Percentiles rank a stretch among this genome's conserved stretches.
Conservation (phyloP, 805 yeast genomes). For the Metschnikowia corniflorae region DNA sequence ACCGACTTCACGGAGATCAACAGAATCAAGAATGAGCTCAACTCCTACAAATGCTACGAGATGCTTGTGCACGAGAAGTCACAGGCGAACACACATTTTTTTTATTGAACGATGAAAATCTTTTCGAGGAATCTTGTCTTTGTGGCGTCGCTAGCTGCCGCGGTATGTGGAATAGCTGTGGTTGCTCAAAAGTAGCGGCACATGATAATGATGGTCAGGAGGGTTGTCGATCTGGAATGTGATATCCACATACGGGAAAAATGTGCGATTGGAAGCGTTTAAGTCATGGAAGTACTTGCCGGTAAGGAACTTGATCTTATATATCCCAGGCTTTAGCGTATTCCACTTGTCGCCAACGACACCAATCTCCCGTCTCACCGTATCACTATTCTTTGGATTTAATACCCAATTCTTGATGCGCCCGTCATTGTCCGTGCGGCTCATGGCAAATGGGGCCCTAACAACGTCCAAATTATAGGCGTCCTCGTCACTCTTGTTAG, state of each 20-base stretch:
- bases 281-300: slow-evolving; percentile 54
- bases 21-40: slow-evolving; percentile 61
- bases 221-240: slow-evolving; percentile 63
- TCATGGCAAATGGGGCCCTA: slow-evolving; percentile 54
- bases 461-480: slow-evolving; percentile 24
- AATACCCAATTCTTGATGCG: slow-evolving; percentile 67
- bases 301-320: slow-evolving; percentile 75
- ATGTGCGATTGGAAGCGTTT: slow-evolving; percentile 42
- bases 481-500: slow-evolving; percentile 23
- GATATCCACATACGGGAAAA: slow-evolving; percentile 87
- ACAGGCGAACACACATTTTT: slow-evolving; percentile 61
- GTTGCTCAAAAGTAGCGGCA: slow-evolving; percentile 79
- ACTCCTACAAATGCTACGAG: slow-evolving; percentile 56
- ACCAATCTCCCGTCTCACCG: slow-evolving; percentile 25
- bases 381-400: slow-evolving; percentile 30
- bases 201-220: slow-evolving; percentile 81
- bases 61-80: slow-evolving; percentile 69
- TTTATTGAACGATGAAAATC: slow-evolving; percentile 36
- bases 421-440: slow-evolving; percentile 77
- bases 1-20: slow-evolving; percentile 50
- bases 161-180: slow-evolving; percentile 89
- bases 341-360: slow-evolving; percentile 40
- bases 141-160: slow-evolving; percentile 63
- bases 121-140: too few species aligned
- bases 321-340: slow-evolving; percentile 54